Percentiles rank a stretch among this genome's conserved stretches.
These are phyloP conservation scores for Cercospora sp. DNA, from an alignment of 2,329 filamentous ascomycete genomes.

Conservation along the genomic window DNA sequence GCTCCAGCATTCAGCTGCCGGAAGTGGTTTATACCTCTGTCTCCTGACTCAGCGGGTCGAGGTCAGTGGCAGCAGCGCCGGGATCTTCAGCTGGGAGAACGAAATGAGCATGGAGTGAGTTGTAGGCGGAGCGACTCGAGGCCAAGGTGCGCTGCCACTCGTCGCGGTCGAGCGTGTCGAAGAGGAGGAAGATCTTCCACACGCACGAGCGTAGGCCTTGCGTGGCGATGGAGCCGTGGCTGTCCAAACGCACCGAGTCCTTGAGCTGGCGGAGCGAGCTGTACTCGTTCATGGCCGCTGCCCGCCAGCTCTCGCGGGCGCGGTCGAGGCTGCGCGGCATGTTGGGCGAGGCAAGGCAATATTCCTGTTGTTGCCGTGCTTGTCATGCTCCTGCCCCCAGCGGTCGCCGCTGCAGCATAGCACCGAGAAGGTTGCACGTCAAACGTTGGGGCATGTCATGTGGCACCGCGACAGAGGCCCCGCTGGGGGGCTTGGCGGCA, in stretches of 20 bases:
- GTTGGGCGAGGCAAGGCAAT: slow-evolving; percentile 5
- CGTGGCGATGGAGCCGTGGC: slow-evolving; percentile 25
- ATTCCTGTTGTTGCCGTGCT: not conserved
- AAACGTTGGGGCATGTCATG: not conserved
- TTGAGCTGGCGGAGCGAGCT: slow-evolving; percentile 35
- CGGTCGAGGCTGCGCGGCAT: slow-evolving; percentile 39
- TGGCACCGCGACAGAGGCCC: not conserved
- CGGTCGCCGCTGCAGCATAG: not conserved
- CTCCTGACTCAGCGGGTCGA: slow-evolving; percentile 87
- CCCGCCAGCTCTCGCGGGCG: slow-evolving; percentile 38
- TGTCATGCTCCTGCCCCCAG: not conserved
- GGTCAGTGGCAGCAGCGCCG: slow-evolving; percentile 70
- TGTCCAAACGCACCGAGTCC: slow-evolving; percentile 35
- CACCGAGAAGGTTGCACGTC: not conserved
- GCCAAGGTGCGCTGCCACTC: slow-evolving; percentile 69
- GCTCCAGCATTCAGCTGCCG: slow-evolving; percentile 21
- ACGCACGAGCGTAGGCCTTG: slow-evolving; percentile 76
- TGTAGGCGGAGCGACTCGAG: slow-evolving; percentile 73
- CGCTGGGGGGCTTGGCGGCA: not conserved
- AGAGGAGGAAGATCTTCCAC: slow-evolving; percentile 92
- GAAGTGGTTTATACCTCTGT: slow-evolving; percentile 54
- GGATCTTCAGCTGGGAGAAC: slow-evolving; percentile 82
- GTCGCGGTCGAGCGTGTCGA: slow-evolving; percentile 63
- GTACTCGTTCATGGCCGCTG: slow-evolving; percentile 32
- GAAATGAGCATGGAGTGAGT: slow-evolving; percentile 70